Base-by-base conservation (phyloP, 371 early-diverging fungal species). In the Capillidium rhysosporum region DNA sequence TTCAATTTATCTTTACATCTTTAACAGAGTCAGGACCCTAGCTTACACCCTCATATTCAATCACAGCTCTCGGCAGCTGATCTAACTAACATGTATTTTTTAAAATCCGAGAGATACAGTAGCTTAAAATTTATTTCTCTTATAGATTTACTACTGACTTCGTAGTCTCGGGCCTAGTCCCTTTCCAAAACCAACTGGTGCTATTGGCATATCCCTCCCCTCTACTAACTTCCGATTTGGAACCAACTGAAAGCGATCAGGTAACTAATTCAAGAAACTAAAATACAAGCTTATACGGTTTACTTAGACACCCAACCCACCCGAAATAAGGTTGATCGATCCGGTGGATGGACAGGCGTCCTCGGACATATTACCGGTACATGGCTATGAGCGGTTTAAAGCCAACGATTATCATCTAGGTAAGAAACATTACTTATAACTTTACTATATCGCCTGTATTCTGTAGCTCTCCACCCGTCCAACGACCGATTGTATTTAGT, bases 371-470 rank as follows among this genome's bases (percentile, higher is more conserved):
- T 61, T 96, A 29, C 69, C 82, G 1, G 57, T 93, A 10, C 72
- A 79, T 55, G 89, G 91, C 2, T 89, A 73, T 57, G 81, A 83
- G 49, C 75, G 80, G 46, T 86, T 82, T 60, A 87, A 86, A 61
- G 80, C 93, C 16, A 92, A 89, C 59, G 94, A 94, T 60, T 96
- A 94, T 62, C 73, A 73, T 20, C 71, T 95, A 26, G 75, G 71
- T 63, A 40, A 26, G 21, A 16, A 16, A n/a, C 5, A 7, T n/a
- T 12, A 45, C 1, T 9, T 9, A 9, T 14, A 12, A 18, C 44
- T 16, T n/a, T 18, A 4, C 12, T 45, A 18, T 26, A 12, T 16
- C n/a, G n/a, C n/a, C n/a, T n/a, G n/a, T n/a, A 21, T 30, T 8
- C 25, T 9, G 18, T 44, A 30, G 74, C 70, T 12, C 69, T 70